Evolutionary conservation across 768 basidiomycete species (phyloP).

Genomic region (Naganishia vishniacii): DNA sequence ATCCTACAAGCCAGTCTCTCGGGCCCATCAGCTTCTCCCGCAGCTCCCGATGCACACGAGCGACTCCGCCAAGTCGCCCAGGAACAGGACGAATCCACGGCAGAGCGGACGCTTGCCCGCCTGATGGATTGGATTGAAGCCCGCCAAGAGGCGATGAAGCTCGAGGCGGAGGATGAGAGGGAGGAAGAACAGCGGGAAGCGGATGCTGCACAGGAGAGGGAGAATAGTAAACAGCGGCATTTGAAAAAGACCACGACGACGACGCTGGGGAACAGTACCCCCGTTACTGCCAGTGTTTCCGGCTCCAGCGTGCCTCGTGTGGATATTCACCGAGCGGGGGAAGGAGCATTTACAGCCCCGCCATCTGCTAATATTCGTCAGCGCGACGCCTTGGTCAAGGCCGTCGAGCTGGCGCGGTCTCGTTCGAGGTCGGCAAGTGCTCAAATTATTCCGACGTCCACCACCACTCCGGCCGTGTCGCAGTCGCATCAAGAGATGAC

Average conservation of each 20-base stretch:
- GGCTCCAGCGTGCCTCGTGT: neutral
- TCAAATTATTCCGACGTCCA: neutral
- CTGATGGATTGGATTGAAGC: slow-evolving; percentile 39
- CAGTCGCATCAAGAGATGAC: neutral
- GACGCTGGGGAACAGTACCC: neutral
- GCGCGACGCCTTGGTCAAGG: slow-evolving; percentile 28
- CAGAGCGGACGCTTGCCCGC: slow-evolving; percentile 31
- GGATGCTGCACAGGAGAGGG: slow-evolving; percentile 13
- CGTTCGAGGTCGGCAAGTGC: slow-evolving; percentile 14
- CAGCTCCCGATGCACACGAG: neutral
- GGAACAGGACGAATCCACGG: slow-evolving; percentile 20
- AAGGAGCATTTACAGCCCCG: neutral
- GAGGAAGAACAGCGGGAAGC: slow-evolving; percentile 24
- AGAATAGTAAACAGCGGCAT: slow-evolving; percentile 12
- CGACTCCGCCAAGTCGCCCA: slow-evolving; percentile 15
- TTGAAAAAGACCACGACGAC: neutral
- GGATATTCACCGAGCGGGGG: neutral
- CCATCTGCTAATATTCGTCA: slow-evolving; percentile 9
- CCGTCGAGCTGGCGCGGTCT: slow-evolving; percentile 17
- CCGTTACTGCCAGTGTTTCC: neutral
- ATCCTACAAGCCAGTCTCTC: slow-evolving; percentile 30
- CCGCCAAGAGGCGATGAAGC: slow-evolving; percentile 29
- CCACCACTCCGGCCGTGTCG: neutral
- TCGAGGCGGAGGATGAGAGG: slow-evolving; percentile 27
- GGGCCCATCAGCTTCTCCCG: slow-evolving; percentile 23